phyloP scores from a whole-genome alignment of 2,329 filamentous ascomycete species.

The Sarocladium kiliense region DNA sequence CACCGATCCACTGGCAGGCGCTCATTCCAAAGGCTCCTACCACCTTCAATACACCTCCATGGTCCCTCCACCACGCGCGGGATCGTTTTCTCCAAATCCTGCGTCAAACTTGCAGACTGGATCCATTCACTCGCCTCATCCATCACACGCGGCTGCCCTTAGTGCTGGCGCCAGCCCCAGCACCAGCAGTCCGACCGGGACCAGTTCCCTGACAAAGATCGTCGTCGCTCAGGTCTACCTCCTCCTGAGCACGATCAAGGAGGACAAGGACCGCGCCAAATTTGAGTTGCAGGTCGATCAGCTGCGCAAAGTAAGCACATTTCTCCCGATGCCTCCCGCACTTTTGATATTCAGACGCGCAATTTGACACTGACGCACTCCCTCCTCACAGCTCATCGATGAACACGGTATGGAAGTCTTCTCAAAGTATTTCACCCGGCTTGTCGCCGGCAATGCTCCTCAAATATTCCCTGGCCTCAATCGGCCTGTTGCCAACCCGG shows the following conservation, averaged over 20 bases:
- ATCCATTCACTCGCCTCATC: slow-evolving; percentile 50
- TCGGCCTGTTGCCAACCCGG: slow-evolving; percentile 67
- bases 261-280: slow-evolving; percentile 86
- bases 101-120: slow-evolving; percentile 53
- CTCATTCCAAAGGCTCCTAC: slow-evolving; percentile 24
- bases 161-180: slow-evolving; percentile 58
- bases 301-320: slow-evolving; percentile 73
- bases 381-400: slow-evolving; percentile 68
- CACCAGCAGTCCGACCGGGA: slow-evolving; percentile 58
- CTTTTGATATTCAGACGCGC: slow-evolving; percentile 8
- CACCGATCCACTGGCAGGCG: slow-evolving; percentile 31
- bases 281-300: slow-evolving; percentile 90
- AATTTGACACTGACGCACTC: slow-evolving; percentile 15
- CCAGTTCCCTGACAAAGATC: slow-evolving; percentile 77
- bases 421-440: slow-evolving; percentile 88
- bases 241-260: slow-evolving; percentile 87
- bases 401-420: slow-evolving; percentile 99
- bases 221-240: slow-evolving; percentile 94
- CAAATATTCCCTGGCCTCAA: slow-evolving; percentile 83
- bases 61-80: slow-evolving; percentile 56
- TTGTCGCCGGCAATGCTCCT: slow-evolving; percentile 84
- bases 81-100: slow-evolving; percentile 60
- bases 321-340: slow-evolving; percentile 8
- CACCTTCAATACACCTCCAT: slow-evolving; percentile 40
- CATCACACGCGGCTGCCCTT: slow-evolving; percentile 50